phyloP scores from a whole-genome alignment of 2,329 filamentous ascomycete species.

The Bimuria novae-zelandiae region DNA sequence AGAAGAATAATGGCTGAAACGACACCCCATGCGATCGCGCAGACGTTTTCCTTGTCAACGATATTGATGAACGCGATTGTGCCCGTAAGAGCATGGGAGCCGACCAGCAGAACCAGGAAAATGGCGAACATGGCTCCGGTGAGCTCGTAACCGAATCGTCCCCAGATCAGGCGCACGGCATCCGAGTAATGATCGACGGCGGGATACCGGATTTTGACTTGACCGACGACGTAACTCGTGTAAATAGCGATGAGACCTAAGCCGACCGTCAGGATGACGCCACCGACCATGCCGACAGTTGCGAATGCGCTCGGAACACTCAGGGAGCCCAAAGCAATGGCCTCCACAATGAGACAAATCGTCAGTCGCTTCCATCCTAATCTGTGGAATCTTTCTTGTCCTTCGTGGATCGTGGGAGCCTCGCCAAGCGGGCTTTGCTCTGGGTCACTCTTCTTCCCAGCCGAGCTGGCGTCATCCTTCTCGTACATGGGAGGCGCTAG shows the following conservation, averaged over 20 bases:
- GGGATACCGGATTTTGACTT: conserved; percentile 63
- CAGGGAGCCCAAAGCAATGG: conserved; percentile 54
- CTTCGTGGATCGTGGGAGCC: conserved; percentile 40
- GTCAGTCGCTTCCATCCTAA: conserved; percentile 58
- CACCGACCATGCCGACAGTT: conserved; percentile 53
- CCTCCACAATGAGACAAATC: conserved; percentile 56
- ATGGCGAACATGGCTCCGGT: conserved; percentile 62
- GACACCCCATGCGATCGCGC: conserved; percentile 68
- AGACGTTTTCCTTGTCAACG: conserved; percentile 63
- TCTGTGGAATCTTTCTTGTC: conserved; percentile 46
- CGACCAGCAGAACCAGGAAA: conserved; percentile 63
- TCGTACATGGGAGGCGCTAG: conserved; percentile 27
- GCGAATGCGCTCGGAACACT: conserved; percentile 54
- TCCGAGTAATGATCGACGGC: conserved; percentile 71
- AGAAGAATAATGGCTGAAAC: conserved; percentile 65
- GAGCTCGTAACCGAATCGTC: conserved; percentile 52
- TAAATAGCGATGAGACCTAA: conserved; percentile 65
- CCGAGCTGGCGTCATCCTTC: conserved; percentile 28
- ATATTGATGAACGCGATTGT: conserved; percentile 69
- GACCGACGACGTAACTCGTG: conserved; percentile 65
- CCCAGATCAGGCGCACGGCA: conserved; percentile 67
- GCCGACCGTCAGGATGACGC: conserved; percentile 51
- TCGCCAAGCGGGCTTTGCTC: conserved; percentile 37
- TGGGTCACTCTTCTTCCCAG: conserved; percentile 41
- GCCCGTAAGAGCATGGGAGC: conserved; percentile 72